phyloP scores from a whole-genome alignment of 1,284 basidiomycete species.

The Cerioporus squamosus region DNA sequence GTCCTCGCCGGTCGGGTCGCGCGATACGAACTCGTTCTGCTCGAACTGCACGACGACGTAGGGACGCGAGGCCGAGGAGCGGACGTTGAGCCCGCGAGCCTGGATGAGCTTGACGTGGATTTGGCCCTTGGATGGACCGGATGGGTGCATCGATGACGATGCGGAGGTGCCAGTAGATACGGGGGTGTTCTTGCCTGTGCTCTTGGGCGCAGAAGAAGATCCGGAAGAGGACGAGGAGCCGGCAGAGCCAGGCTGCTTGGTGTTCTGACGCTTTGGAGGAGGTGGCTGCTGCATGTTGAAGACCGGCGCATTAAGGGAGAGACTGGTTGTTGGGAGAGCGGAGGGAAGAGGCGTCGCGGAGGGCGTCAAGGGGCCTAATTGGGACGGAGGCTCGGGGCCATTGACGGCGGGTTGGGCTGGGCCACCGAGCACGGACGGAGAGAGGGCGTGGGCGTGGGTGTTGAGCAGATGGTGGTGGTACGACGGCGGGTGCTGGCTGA shows the following conservation, averaged over 20 bases:
- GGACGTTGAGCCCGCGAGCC: slow-evolving; percentile 85
- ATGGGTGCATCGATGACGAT: slow-evolving; percentile 26
- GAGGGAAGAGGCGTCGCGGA: slow-evolving; percentile 49
- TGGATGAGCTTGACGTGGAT: slow-evolving; percentile 96
- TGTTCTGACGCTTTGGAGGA: slow-evolving; percentile 44
- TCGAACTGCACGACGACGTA: slow-evolving; percentile 99
- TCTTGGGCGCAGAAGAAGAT: slow-evolving; percentile 30
- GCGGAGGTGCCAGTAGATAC: slow-evolving; percentile 11
- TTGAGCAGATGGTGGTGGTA: slow-evolving; percentile 47
- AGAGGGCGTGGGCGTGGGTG: slow-evolving; percentile 33
- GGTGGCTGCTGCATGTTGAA: slow-evolving; percentile 77
- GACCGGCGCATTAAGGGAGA: slow-evolving; percentile 80
- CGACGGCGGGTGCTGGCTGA: slow-evolving; percentile 28
- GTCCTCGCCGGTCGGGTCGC: slow-evolving; percentile 87
- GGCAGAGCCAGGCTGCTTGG: slow-evolving; percentile 39
- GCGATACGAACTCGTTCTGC: slow-evolving; percentile 97
- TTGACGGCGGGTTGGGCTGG: slow-evolving; percentile 27
- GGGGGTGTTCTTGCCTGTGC: slow-evolving; percentile 32
- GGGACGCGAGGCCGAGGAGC: slow-evolving; percentile 71
- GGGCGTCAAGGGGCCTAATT: slow-evolving; percentile 42
- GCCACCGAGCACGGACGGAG: slow-evolving; percentile 35
- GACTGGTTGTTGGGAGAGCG: slow-evolving; percentile 71
- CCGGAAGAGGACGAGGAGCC: slow-evolving; percentile 37
- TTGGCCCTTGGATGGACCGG: slow-evolving; percentile 68
- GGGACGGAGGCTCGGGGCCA: slow-evolving; percentile 34